These are phyloP conservation scores for Nakazawaea ernobii DNA, from an alignment of 805 yeast genomes.

Conservation along the genomic window DNA sequence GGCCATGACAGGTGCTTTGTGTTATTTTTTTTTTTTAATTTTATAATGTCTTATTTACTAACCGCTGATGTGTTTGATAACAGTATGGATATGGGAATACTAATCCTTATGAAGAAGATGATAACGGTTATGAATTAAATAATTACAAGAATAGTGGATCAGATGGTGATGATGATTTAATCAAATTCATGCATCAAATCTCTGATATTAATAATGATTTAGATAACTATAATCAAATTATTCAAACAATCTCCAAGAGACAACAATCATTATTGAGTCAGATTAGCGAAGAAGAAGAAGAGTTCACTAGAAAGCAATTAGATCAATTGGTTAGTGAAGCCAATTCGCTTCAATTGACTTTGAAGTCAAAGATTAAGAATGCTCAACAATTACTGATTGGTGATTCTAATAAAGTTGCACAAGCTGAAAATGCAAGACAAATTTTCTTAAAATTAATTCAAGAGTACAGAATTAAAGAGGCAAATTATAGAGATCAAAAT, in stretches of 20 bases:
- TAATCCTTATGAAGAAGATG: slow-evolving; percentile 14
- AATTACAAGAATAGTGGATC: slow-evolving; percentile 13
- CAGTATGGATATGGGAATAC: slow-evolving; percentile 11
- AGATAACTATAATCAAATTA: slow-evolving; percentile 62
- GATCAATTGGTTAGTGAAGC: slow-evolving; percentile 77
- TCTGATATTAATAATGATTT: slow-evolving; percentile 64
- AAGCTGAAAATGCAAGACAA: slow-evolving; percentile 83
- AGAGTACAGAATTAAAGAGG: slow-evolving; percentile 81
- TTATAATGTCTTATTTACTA: not conserved
- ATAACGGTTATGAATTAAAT: slow-evolving; percentile 11
- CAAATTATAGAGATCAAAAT: slow-evolving; percentile 77
- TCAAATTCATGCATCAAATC: slow-evolving; percentile 63
- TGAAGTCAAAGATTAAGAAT: slow-evolving; percentile 71
- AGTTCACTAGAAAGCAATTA: slow-evolving; percentile 64
- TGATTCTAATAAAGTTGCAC: slow-evolving; percentile 80
- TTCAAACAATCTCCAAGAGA: slow-evolving; percentile 62
- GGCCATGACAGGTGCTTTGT: too few relatives aligned
- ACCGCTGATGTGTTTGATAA: not conserved
- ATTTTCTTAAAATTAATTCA: slow-evolving; percentile 83
- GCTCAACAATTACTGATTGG: slow-evolving; percentile 65
- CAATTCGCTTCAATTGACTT: slow-evolving; percentile 60
- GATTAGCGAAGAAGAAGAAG: slow-evolving; percentile 64
- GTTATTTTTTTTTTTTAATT: too few relatives aligned
- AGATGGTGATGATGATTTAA: slow-evolving; percentile 42
- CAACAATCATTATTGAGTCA: slow-evolving; percentile 71